Base-by-base conservation (phyloP, 2,329 filamentous ascomycete species). In the Xylogone sp. region DNA sequence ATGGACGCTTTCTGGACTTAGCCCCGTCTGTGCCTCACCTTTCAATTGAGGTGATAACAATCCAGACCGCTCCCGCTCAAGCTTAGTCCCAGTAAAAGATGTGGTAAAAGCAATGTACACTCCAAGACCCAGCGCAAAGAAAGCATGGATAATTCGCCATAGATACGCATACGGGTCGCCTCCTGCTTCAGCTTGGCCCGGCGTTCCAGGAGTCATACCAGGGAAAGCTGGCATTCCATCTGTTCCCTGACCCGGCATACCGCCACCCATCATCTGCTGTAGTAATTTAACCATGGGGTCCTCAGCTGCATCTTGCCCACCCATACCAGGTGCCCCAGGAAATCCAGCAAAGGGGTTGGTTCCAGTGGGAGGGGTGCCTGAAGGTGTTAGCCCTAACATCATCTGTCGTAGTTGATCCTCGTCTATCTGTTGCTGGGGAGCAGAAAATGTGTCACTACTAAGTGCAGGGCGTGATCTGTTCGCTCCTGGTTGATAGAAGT, bases 271-370 rank as follows among this genome's bases (percentile, higher is more conserved):
- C 76, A 91, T 82, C 68, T 90, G 86, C 62, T 86, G 81, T 68
- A 93, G 77, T 80, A 92, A 86, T 68, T 82, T 79, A 76, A 88
- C 77, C 79, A 88, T 85, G 12, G 83, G 83, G 62, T 88, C 85
- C n/a, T 83, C 69, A 42, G 62, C 51, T 42, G 51, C 59, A 19
- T 53, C 53, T 27, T 43, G 55, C 13, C 34, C 34, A 9, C n/a
- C 34, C 52, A 52, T 53, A 20, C 58, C 71, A 49, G 66, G 65
- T 18, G 66, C 54, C 12, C 54, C 59, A 31, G 61, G 59, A 22
- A 63, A 59, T 3, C 60, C 60, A 18, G 60, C 61, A 70, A 69
- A 60, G 59, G 69, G 59, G 69, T 62, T 59, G n/a, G n/a, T n/a
- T 21, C 51, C 56, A 19, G 56, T 58, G 31, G 60, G 53, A 63